Conservation (phyloP, 1,139 yeast genomes). For the Taphrina communis region DNA sequence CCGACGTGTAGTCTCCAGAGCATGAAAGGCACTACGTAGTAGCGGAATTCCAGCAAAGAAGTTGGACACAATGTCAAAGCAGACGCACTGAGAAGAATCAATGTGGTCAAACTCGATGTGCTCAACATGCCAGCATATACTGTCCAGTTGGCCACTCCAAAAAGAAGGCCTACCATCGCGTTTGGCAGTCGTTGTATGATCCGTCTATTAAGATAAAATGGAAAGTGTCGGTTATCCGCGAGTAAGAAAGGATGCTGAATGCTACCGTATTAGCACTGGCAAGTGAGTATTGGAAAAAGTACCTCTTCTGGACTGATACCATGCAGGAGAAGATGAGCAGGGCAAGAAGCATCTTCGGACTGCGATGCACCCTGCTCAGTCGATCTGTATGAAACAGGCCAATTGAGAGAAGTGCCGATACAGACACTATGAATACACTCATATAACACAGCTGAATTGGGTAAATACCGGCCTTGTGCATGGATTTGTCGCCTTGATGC, state of each 20-base stretch:
- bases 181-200: slow-evolving; percentile 64
- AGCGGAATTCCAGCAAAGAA: slow-evolving; percentile 91
- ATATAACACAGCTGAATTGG: slow-evolving; percentile 83
- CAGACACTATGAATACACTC: slow-evolving; percentile 67
- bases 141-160: slow-evolving; percentile 62
- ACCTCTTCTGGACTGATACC: not conserved
- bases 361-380: not conserved
- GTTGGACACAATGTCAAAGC: slow-evolving; percentile 76
- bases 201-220: slow-evolving; percentile 67
- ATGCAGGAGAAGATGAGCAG: not conserved
- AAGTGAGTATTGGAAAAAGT: slow-evolving; percentile 49
- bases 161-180: slow-evolving; percentile 55
- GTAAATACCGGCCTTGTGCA: slow-evolving; percentile 76
- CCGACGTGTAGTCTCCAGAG: slow-evolving; percentile 68
- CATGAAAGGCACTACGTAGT: slow-evolving; percentile 79
- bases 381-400: not conserved
- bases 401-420: slow-evolving; percentile 57
- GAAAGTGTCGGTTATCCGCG: slow-evolving; percentile 93
- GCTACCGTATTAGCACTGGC: slow-evolving; percentile 60
- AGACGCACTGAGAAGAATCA: slow-evolving; percentile 62
- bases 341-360: not conserved
- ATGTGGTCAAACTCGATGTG: slow-evolving; percentile 48
- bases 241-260: slow-evolving; percentile 85
- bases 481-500: slow-evolving; percentile 76
- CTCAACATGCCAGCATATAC: slow-evolving; percentile 59